Base-by-base conservation (phyloP, 1,139 yeast species). In the Suhomyces maxii region DNA sequence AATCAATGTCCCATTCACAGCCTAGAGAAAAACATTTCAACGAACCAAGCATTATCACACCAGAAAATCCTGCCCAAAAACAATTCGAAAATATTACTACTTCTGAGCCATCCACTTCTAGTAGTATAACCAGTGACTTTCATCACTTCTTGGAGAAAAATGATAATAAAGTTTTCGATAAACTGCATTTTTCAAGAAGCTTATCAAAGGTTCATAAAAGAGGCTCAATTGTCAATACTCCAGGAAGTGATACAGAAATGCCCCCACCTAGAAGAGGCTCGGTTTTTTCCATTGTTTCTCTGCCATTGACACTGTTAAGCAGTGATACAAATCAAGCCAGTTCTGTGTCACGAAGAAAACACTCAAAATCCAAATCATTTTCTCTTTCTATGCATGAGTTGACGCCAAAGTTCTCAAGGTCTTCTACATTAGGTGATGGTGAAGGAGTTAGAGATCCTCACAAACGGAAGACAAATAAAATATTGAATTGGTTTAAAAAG, bases 361-460 rank as follows among this genome's bases (percentile, higher is more conserved):
- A 60, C 44, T 40, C 53, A 8, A 60, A 56, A 37, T 48, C 61
- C n/a, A 56, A 53, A 36, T 60, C 64, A 10, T 45, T 57, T 34
- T 52, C 60, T 3, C 30, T 53, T 12, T 50, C 56, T 1, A 43
- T 55, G 46, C 53, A 51, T 41, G 61, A 57, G 31, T 47, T 57
- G 28, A 46, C 51, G 11, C 53, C 57, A 8, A 42, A 44, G 26
- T 30, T 51, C 23, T 48, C 56, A 1, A 45, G 41, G 33, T 37
- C 42, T 23, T 37, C 44, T 14, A 28, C 43, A 8, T 35, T 38
- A 7, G 26, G 26, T 2, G 41, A 34, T 39, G 52, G 47, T 14
- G 54, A 45, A 23, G 37, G 39, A 3, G 39, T 36, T 2, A 37
- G 41, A 13, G 37, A 39, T 11, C 40, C 31, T n/a, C 47, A 38